Evolutionary conservation across 2,329 filamentous ascomycete genomes (phyloP).

Genomic region (Apiospora phragmitis): DNA sequence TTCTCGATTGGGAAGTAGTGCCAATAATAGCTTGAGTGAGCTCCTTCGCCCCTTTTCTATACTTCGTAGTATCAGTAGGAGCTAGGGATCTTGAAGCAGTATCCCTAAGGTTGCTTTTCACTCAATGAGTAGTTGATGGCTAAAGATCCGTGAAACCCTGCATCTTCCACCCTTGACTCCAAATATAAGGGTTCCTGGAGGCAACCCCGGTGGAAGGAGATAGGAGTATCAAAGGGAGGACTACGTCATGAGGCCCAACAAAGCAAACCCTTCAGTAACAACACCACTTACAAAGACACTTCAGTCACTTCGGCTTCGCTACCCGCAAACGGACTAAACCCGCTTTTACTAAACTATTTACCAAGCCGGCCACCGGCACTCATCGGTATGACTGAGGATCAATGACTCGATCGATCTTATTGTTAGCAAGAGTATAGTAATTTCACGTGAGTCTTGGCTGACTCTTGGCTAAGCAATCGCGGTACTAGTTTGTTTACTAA

Average conservation of each 20-base stretch:
- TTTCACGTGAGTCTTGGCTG: neutral
- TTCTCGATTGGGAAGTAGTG: neutral
- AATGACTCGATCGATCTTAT: neutral
- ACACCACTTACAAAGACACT: neutral
- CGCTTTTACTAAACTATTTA: neutral
- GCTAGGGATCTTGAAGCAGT: neutral
- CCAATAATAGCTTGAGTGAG: neutral
- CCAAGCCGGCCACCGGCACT: neutral
- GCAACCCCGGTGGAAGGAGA: neutral
- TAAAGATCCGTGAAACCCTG: neutral
- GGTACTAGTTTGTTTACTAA: neutral
- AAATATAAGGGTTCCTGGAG: neutral
- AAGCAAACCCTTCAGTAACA: neutral
- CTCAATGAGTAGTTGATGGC: neutral
- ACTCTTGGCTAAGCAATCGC: neutral
- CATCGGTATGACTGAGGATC: neutral
- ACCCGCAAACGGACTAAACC: neutral
- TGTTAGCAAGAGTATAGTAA: neutral
- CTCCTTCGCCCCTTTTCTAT: neutral
- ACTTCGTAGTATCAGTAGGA: neutral
- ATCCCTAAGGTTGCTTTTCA: neutral
- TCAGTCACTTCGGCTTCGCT: neutral
- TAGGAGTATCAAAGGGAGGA: neutral
- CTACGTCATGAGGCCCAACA: neutral
- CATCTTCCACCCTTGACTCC: neutral